phyloP scores from a whole-genome alignment of 371 early-diverging fungal species.

The Mucor racemosus region DNA sequence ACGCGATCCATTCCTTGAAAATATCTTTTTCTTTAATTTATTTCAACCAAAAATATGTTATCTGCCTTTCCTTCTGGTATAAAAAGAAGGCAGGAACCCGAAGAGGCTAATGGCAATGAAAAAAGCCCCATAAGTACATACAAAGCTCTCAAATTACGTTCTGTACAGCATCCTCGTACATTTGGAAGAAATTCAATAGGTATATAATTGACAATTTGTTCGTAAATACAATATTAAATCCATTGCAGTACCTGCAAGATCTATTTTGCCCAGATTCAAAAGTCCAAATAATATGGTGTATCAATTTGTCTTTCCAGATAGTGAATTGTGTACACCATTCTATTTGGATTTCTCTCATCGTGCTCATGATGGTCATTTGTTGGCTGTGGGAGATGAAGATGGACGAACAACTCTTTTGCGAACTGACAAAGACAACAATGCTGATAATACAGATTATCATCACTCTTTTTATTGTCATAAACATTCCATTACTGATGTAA shows the following conservation, averaged over 20 bases:
- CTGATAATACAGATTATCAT: constrained; percentile 29
- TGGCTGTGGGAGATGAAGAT: constrained; percentile 73
- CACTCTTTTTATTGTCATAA: constrained; percentile 39
- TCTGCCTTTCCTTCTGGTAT: not conserved
- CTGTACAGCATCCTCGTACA: constrained; percentile 2
- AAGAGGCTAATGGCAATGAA: not conserved
- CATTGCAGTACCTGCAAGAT: constrained; percentile 16
- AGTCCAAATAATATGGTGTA: constrained; percentile 12
- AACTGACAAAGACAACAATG: constrained; percentile 48
- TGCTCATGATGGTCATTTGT: constrained; percentile 41
- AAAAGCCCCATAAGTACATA: not conserved
- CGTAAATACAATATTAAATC: no score
- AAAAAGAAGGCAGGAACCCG: not conserved
- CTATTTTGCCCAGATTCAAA: constrained; percentile 13
- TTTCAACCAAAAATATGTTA: not conserved
- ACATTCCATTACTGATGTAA: constrained; percentile 64
- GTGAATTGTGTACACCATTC: constrained; percentile 25
- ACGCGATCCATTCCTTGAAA: not conserved
- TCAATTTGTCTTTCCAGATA: constrained; percentile 28
- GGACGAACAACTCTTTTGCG: constrained; percentile 59
- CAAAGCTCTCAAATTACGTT: not conserved
- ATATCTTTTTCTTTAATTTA: not conserved
- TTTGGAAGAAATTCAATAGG: constrained; percentile 11
- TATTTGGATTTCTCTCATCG: constrained; percentile 20
- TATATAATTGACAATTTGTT: not conserved